Evolutionary conservation across 2,329 filamentous ascomycete genomes (phyloP).

Genomic region (Talaromyces rugulosus): DNA sequence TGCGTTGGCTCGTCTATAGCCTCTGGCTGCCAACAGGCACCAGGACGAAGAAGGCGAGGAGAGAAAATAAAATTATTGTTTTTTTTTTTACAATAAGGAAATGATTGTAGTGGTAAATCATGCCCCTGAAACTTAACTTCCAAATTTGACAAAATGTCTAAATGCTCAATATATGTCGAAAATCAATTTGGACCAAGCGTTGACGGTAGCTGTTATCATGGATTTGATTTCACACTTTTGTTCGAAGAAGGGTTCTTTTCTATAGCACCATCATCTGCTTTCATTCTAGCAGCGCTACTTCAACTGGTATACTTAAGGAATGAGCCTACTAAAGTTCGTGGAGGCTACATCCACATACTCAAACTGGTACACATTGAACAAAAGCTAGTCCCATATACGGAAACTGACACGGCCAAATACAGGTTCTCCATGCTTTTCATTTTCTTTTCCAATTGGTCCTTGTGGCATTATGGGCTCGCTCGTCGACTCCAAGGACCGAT

Average conservation of each 20-base stretch:
- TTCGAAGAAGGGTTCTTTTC: constrained; percentile 20
- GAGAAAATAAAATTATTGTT: not conserved
- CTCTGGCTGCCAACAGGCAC: too few relatives aligned
- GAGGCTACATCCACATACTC: not conserved
- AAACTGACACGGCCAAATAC: not conserved
- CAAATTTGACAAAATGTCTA: not conserved
- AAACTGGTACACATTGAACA: not conserved
- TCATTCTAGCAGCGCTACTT: not conserved
- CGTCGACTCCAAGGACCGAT: not conserved
- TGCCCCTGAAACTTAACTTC: not conserved
- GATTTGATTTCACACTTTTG: constrained; percentile 42
- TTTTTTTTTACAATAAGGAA: not conserved
- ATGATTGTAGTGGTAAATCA: not conserved
- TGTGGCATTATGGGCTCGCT: not conserved
- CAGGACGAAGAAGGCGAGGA: not conserved
- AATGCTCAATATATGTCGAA: not conserved
- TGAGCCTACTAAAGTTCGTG: not conserved
- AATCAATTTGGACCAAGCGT: not conserved
- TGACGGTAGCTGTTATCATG: constrained; percentile 26
- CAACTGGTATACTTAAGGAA: not conserved
- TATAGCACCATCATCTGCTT: not conserved
- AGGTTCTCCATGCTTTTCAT: not conserved
- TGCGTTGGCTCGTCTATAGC: too few relatives aligned
- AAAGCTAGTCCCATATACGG: too few relatives aligned
- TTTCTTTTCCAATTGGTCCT: not conserved